Base-by-base conservation (phyloP, 345 rosid genomes). In the Hibiscus trionum region DNA sequence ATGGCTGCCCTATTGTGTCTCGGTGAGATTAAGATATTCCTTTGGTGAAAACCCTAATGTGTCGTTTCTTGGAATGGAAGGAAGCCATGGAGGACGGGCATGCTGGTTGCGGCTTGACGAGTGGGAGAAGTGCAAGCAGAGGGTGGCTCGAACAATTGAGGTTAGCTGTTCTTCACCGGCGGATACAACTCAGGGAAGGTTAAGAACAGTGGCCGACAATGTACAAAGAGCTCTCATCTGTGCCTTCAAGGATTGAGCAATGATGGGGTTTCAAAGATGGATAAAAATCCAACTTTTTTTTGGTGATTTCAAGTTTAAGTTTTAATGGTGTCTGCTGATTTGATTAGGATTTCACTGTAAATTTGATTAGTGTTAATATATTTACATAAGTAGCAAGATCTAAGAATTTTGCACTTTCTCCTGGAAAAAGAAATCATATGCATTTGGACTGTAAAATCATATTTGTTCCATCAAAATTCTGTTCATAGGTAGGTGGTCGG, bases 41-140 rank as follows among this genome's bases (percentile, higher is more conserved):
- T 96, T 89, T 66, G 90, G 91, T 12, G 98, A 96, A 67, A 93
- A 77, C 76, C 71, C 81, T 0, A 80, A 63, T 16, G 91, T 91
- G 53, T 74, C 84, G 42, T 89, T 89, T 77, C 90, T 93, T 55
- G 85, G 91, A 1, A 92, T 91, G 94, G 99, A 96, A 84, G 99
- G 99, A 70, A 93, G 98, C 80, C 99, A 96, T 58, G 99, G 99
- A 71, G 99, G 99, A 33, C 77, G 90, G 11, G 93, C 97, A 16
- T 96, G 97, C 82, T 96, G 98, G 99, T 80, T 79, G 16, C 81
- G 83, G 14, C 79, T 62, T 16, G 98, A 93, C 0, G 98, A 96
- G 12, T 96, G 99, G 99, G 98, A 96, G 77, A 90, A 87, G 75
- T 93, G 96, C 82, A 93, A 89, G 77, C 93, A 88, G 80, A 83